Base-by-base conservation (phyloP, 2,329 filamentous ascomycete species). In the Didymosphaeria variabile region DNA sequence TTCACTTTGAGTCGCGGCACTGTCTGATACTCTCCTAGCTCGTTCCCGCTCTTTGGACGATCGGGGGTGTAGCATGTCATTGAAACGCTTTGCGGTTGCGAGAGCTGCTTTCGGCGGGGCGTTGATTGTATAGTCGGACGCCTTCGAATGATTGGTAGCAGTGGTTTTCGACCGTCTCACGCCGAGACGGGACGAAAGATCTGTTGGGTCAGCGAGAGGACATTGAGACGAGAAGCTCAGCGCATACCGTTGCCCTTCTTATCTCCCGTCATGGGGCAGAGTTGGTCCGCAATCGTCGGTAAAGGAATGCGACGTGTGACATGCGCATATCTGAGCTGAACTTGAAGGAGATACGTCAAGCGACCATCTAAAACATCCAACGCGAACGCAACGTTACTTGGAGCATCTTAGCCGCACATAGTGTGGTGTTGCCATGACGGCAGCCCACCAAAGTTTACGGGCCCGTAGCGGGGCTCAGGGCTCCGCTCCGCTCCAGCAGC, bases 101-200 rank as follows among this genome's bases (percentile, higher is more conserved):
- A 72, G 60, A 9, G 73, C 70, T 26, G 72, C 73, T 63, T 72
- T 77, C 15, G 76, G 73, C 10, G 74, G 73, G 4, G 73, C 66
- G 31, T 61, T 70, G 49, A 73, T 73, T 7, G 67, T 58, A 40
- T 59, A 55, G 7, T 72, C 55, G 19, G 65, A 38, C 3, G 70
- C 50, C 62, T 73, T 74, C 5, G 67, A 62, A 5, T 65, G 69
- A 23, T 67, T 74, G 19, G 69, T 65, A 26, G 70, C 49, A 15
- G 55, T 19, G 67, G 46, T 53, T 71, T 75, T 26, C 31, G 69
- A 63, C 6, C 73, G 69, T 54, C 73, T 76, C 10, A 71, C 66
- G 55, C 63, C 59, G 52, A 72, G 61, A 46, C 72, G 69, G 47
- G 60, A 66, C 5, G 74, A 66, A 34, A 72, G 53, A 50, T 74